phyloP scores from a whole-genome alignment of 139 green algal species.

The Chlamydomonas sp. region DNA sequence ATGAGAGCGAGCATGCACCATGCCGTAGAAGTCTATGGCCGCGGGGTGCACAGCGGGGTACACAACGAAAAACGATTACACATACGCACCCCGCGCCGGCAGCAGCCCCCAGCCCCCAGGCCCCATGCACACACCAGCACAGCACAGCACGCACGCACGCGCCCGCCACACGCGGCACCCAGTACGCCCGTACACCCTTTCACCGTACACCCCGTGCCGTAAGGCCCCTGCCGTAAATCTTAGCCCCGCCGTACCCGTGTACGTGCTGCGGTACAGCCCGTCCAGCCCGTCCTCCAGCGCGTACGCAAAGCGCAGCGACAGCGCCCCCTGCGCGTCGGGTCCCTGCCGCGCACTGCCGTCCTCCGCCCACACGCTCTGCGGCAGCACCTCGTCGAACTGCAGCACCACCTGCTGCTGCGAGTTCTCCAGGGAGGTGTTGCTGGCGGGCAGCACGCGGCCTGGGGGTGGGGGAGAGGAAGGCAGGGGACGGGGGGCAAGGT shows the following conservation, averaged over 20 bases:
- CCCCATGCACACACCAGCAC: neutral
- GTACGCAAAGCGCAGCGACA: slow-evolving; percentile 74
- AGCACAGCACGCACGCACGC: neutral
- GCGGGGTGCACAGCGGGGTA: too few species aligned
- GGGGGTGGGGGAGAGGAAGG: neutral
- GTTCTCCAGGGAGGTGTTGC: slow-evolving; percentile 50
- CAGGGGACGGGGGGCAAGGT: too few species aligned
- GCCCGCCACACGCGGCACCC: neutral
- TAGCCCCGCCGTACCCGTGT: slow-evolving; percentile 40
- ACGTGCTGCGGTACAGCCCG: slow-evolving; percentile 73
- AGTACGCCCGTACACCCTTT: neutral
- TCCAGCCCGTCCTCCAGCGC: slow-evolving; percentile 58
- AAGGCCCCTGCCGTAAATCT: neutral
- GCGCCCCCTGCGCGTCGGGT: neutral
- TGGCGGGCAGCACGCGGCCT: neutral
- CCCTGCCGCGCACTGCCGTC: neutral
- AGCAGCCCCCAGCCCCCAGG: too few species aligned
- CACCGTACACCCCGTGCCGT: neutral
- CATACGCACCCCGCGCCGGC: too few species aligned
- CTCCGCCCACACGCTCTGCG: neutral
- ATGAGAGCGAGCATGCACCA: too few species aligned
- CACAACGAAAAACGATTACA: too few species aligned
- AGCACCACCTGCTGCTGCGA: slow-evolving; percentile 49
- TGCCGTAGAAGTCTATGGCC: too few species aligned
- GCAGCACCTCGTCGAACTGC: slow-evolving; percentile 25